A percentile compares a stretch with the other conserved stretches of the same genome.
Evolutionary conservation across 805 yeast species (phyloP).

Genomic region (Hanseniaspora lachancei): DNA sequence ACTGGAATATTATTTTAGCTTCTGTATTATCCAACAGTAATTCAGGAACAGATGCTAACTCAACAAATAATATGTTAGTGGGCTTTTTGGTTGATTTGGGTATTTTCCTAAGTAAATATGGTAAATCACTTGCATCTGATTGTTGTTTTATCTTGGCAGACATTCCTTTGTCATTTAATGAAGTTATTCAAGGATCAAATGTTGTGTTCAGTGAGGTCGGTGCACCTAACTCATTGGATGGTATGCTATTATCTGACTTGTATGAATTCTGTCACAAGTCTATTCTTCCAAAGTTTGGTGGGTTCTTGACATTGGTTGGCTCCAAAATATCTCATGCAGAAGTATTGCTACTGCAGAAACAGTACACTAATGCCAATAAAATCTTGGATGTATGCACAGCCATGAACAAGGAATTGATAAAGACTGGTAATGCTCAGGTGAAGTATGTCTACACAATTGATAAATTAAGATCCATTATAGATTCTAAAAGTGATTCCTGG

Average conservation of each 20-base stretch:
- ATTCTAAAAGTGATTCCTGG: slow-evolving; percentile 55
- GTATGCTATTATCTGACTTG: slow-evolving; percentile 49
- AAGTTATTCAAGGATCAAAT: slow-evolving; percentile 22
- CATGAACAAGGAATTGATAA: slow-evolving; percentile 30
- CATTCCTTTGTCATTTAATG: slow-evolving; percentile 30
- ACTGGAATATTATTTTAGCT: slow-evolving; percentile 40
- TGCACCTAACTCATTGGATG: slow-evolving; percentile 29
- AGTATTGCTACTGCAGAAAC: slow-evolving; percentile 55
- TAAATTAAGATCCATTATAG: slow-evolving; percentile 34
- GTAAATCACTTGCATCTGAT: slow-evolving; percentile 29
- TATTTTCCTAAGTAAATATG: slow-evolving; percentile 31
- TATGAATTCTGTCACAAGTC: slow-evolving; percentile 44
- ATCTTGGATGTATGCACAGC: slow-evolving; percentile 43
- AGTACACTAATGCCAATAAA: slow-evolving; percentile 43
- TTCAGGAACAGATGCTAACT: slow-evolving; percentile 8
- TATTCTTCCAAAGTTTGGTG: slow-evolving; percentile 21
- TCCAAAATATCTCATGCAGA: slow-evolving; percentile 57
- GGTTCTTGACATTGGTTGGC: slow-evolving; percentile 42
- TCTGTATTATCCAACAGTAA: slow-evolving; percentile 29
- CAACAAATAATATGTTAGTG: slow-evolving; percentile 15
- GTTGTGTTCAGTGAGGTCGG: slow-evolving; percentile 33
- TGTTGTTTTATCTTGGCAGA: slow-evolving; percentile 38
- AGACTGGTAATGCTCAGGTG: slow-evolving; percentile 27
- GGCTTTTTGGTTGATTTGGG: slow-evolving; percentile 42
- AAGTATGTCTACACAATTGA: slow-evolving; percentile 27